Evolutionary conservation across 148 eudicot genomes (phyloP).

Genomic region (Rhododendron henanense): DNA sequence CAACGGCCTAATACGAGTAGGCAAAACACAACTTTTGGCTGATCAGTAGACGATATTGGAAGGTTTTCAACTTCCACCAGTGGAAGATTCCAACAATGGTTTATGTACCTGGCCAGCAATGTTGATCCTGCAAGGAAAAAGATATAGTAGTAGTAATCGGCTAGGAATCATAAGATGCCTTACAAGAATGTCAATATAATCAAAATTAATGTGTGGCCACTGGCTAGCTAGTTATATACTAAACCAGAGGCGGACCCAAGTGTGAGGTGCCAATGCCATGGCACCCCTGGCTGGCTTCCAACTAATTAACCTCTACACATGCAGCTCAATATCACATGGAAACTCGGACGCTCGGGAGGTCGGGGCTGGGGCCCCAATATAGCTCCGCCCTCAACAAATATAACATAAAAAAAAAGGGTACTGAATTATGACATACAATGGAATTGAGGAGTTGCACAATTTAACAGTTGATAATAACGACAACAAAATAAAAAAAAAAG

Average conservation of each 20-base stretch:
- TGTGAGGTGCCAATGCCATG: no score
- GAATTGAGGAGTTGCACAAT: neutral
- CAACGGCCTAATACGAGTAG: neutral
- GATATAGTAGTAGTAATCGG: neutral
- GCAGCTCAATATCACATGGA: no score
- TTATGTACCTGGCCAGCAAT: conserved; percentile 85
- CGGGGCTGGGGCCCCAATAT: no score
- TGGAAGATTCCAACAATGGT: neutral
- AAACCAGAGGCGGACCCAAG: no score
- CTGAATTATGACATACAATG: neutral
- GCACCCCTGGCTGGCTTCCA: no score
- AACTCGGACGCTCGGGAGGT: no score
- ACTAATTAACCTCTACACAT: no score
- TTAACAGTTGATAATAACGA: neutral
- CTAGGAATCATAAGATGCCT: neutral
- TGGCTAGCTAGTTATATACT: no score
- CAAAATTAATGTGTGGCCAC: neutral
- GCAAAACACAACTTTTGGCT: neutral
- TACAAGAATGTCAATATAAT: neutral
- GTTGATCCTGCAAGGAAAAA: conserved; percentile 74
- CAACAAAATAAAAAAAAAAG: neutral
- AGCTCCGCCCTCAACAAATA: no score
- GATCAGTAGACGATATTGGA: neutral
- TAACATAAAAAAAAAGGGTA: no score
- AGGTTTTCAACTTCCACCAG: neutral